Percentiles rank a stretch among this genome's conserved stretches.
phyloP scores from a whole-genome alignment of 352 stramenopile genomes.

The Globisporangium splendens region DNA sequence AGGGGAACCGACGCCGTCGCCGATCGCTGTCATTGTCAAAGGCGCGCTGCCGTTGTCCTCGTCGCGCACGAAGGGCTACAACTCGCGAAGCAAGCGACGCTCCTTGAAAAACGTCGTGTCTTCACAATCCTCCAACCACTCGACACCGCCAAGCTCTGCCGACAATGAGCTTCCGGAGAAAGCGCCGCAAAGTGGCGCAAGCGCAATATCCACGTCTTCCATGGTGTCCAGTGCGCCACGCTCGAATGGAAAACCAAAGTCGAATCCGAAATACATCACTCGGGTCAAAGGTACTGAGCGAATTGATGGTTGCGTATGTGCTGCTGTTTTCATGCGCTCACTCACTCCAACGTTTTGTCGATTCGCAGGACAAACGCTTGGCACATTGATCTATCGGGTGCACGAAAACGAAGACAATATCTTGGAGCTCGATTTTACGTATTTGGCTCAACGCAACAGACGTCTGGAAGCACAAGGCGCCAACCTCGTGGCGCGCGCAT shows the following conservation, averaged over 20 bases:
- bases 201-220: conserved; percentile 6
- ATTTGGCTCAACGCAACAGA: conserved; percentile 52
- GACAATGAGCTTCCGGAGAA: conserved; percentile 10
- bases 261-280: conserved; percentile 19
- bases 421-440: conserved; percentile 67
- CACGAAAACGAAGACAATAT: conserved; percentile 60
- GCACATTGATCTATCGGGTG: conserved; percentile 46
- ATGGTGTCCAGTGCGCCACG: conserved; percentile 3
- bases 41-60: conserved; percentile 1
- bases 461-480: conserved; percentile 47
- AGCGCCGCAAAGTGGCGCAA: conserved; percentile 10
- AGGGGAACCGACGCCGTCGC: conserved; percentile 2
- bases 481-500: conserved; percentile 55
- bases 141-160: conserved; percentile 7
- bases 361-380: conserved; percentile 48
- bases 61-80: not conserved
- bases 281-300: conserved; percentile 15
- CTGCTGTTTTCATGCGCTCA: too few species aligned
- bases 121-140: conserved; percentile 1
- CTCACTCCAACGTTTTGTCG: not conserved
- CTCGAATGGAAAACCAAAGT: conserved; percentile 11
- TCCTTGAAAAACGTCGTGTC: conserved; percentile 1
- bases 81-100: conserved; percentile 8
- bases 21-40: conserved; percentile 13
- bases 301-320: not conserved